Base-by-base conservation (phyloP, 164 flowering plant species). In the Tetracentron sinense region DNA sequence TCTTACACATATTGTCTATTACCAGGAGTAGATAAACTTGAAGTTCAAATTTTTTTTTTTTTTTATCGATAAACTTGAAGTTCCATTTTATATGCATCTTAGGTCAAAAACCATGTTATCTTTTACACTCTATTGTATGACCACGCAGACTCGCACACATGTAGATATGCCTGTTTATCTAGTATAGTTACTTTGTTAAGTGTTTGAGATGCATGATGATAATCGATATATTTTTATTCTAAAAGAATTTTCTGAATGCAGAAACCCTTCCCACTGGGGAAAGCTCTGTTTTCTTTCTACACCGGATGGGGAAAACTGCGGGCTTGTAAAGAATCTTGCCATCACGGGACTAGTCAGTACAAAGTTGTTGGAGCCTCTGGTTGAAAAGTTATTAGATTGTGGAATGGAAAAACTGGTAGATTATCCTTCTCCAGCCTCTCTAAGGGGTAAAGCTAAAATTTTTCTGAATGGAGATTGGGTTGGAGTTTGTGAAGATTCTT, bases 201-300 rank as follows among this genome's bases (percentile, higher is more conserved):
- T 30, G 56, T 62, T 16, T n/a, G 28, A 35, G 16, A 31, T 56
- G 53, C 55, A 12, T 55, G 60, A 30, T 7, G 30, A 57, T 60
- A 10, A 54, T 50, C 17, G 23, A 38, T 22, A n/a, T 61, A 55
- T 30, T 42, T 33, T 33, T 42, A 48, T 55, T 16, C 51, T 63
- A 35, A 56, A 57, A 2, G 59, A 56, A 25, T 47, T 65, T 78
- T 49, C 60, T 76, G 57, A 49, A 44, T 82, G 79, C 84, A 94
- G 97, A 30, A 89, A 94, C 62, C 97, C 95, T 65, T 94, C 98
- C 6, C 97, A 89, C 63, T 91, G 98, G 98, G 97, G 96, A 42
- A 83, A 74, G 73, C 56, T 91, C 33, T 94, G 98, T 73, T 91
- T 86, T 63, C 84, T 94, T 7, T 87, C 98, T 17, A 94, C 97